Conservation (phyloP, 257 asterid genomes). For the Paraleonurus japonicus region DNA sequence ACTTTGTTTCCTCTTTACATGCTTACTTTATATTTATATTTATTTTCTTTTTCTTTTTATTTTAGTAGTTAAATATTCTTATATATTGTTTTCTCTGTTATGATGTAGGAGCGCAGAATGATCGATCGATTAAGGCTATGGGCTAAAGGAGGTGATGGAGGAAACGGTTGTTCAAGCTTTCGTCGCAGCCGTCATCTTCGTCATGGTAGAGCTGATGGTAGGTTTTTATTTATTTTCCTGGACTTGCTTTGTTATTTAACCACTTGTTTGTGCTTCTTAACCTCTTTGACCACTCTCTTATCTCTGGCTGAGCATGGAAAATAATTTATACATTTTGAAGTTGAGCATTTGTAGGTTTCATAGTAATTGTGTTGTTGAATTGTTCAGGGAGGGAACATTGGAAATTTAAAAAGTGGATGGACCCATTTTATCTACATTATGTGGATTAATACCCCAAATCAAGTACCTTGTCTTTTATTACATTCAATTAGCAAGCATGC, state of each 20-base stretch:
- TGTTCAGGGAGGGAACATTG: not conserved
- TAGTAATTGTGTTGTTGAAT: not conserved
- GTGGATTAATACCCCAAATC: slow-evolving; percentile 2
- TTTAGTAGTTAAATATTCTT: not conserved
- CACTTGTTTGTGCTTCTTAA: not conserved
- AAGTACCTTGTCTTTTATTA: not conserved
- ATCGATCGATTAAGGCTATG: slow-evolving; percentile 66
- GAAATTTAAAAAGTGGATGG: not conserved
- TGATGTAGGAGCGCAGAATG: slow-evolving; percentile 84
- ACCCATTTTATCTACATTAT: slow-evolving; percentile 8
- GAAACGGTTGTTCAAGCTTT: slow-evolving; percentile 82
- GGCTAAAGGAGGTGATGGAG: slow-evolving; percentile 99
- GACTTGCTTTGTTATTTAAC: slow-evolving; percentile 4
- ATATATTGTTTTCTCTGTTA: not conserved
- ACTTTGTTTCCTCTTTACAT: not conserved
- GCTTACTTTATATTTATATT: not conserved
- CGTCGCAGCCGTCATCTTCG: slow-evolving; percentile 82
- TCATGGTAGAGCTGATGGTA: slow-evolving; percentile 92
- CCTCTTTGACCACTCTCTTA: not conserved
- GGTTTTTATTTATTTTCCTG: slow-evolving; percentile 17
- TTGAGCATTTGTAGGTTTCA: slow-evolving; percentile 6
- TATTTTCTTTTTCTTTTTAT: not conserved
- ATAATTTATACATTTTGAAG: not conserved
- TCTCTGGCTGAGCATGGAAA: not conserved
- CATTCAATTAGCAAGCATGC: slow-evolving; percentile 12